These are phyloP conservation scores for Cornus controversa DNA, from an alignment of 148 eudicot species.

Conservation along the genomic window DNA sequence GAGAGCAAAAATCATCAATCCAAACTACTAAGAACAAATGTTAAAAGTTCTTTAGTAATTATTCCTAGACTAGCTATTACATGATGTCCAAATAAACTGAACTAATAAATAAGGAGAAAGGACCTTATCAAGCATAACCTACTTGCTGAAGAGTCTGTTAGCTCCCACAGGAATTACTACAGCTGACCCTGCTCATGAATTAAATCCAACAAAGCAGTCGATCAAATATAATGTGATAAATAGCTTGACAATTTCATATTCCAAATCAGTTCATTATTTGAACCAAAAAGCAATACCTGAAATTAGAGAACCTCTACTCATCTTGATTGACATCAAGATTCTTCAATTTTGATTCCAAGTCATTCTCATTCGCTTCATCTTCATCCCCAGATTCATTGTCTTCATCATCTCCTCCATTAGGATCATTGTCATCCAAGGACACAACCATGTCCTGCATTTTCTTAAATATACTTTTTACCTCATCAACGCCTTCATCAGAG, in stretches of 20 bases:
- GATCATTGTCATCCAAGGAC: constrained; percentile 61
- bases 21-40: background rate
- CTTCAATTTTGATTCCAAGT: constrained; percentile 45
- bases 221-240: background rate
- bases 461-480: constrained; percentile 45
- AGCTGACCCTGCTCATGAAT: constrained; percentile 11
- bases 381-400: constrained; percentile 32
- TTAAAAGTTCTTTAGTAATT: constrained; percentile 6
- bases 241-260: background rate
- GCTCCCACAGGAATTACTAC: background rate
- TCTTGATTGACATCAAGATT: constrained; percentile 45
- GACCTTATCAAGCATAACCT: constrained; percentile 5
- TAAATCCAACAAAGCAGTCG: constrained; percentile 2
- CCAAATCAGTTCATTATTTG: background rate
- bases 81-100: background rate
- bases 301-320: constrained; percentile 13
- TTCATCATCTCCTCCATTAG: constrained; percentile 40
- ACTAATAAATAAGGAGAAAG: background rate
- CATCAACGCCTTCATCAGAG: constrained; percentile 59
- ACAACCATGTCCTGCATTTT: constrained; percentile 40
- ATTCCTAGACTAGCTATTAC: background rate
- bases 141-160: background rate
- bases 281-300: constrained; percentile 1
- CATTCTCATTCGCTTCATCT: constrained; percentile 27
- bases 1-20: background rate